A percentile compares a stretch with the other conserved stretches of the same genome.
phyloP scores from a whole-genome alignment of 805 yeast species.

The Saccharomycopsis schoenii region DNA sequence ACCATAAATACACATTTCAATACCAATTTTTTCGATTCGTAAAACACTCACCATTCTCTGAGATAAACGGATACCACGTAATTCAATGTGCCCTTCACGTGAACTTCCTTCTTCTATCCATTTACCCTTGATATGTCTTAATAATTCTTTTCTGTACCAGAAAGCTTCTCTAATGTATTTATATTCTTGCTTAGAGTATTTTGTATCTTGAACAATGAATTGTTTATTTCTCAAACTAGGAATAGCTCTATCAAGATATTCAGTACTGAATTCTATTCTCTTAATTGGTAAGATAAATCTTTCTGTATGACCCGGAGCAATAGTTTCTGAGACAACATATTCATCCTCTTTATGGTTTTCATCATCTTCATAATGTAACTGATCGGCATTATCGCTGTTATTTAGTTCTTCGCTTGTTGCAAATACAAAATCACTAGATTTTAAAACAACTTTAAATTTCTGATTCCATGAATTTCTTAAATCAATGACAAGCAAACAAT shows the following conservation, averaged over 20 bases:
- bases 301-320: constrained; percentile 37
- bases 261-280: constrained; percentile 36
- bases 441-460: constrained; percentile 29
- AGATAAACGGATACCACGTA: constrained; percentile 56
- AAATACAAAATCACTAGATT: constrained; percentile 20
- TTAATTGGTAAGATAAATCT: constrained; percentile 66
- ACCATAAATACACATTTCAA: constrained; percentile 28
- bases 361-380: constrained; percentile 17
- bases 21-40: constrained; percentile 37
- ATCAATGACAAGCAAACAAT: constrained; percentile 61
- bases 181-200: constrained; percentile 46
- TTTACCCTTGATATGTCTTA: constrained; percentile 47
- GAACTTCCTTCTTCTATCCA: constrained; percentile 45
- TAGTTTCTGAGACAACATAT: constrained; percentile 20
- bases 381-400: constrained; percentile 20
- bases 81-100: constrained; percentile 50
- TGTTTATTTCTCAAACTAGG: constrained; percentile 69
- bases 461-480: constrained; percentile 75
- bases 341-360: constrained; percentile 7
- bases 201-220: constrained; percentile 41
- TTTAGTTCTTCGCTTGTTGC: constrained; percentile 22
- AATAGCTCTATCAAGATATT: constrained; percentile 40
- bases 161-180: constrained; percentile 50
- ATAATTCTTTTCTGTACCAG: constrained; percentile 69
- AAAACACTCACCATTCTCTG: constrained; percentile 49